Base-by-base conservation (phyloP, 2,329 filamentous ascomycete species). In the Hypoxylon sp. region DNA sequence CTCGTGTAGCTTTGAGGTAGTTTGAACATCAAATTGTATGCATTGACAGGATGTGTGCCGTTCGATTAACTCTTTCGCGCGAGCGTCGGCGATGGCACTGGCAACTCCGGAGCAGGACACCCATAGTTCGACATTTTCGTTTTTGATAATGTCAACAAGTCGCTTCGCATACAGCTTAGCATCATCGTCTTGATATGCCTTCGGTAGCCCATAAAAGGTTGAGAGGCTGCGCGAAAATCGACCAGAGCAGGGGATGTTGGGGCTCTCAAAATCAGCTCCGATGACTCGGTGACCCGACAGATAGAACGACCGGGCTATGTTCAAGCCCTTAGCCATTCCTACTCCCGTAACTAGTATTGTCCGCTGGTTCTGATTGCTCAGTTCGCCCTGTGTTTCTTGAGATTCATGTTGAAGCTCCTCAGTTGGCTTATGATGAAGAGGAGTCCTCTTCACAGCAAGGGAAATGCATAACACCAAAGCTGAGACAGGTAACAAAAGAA, bases 331-430 rank as follows among this genome's bases (percentile, higher is more conserved):
- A 31, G 82, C 78, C 80, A 90, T 91, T 34, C 83, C 82, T 2
- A 91, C 77, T 2, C 89, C 88, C 0, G 88, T 91, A 30, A 92
- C 79, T 9, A 92, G 78, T 25, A 91, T 73, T 0, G 80, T 88
- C 44, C 52, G 53, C 17, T 32, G 36, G n/a, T n/a, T n/a, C n/a
- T n/a, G n/a, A n/a, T n/a, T n/a, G n/a, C n/a, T n/a, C n/a, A n/a
- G n/a, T n/a, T n/a, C n/a, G n/a, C n/a, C n/a, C n/a, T n/a, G n/a
- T n/a, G n/a, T n/a, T n/a, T n/a, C 12, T 41, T 12, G 51, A 21
- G 32, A 11, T 15, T n/a, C 20, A 35, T 37, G 3, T 12, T 27
- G 15, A 25, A 5, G 5, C 7, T 11, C 8, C 26, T 7, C n/a
- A 13, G n/a, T 15, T 15, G 20, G 11, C 6, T 19, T 31, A 11